Base-by-base conservation (phyloP, 768 basidiomycete genomes). In the Rhodosporidiobolus sp. region DNA sequence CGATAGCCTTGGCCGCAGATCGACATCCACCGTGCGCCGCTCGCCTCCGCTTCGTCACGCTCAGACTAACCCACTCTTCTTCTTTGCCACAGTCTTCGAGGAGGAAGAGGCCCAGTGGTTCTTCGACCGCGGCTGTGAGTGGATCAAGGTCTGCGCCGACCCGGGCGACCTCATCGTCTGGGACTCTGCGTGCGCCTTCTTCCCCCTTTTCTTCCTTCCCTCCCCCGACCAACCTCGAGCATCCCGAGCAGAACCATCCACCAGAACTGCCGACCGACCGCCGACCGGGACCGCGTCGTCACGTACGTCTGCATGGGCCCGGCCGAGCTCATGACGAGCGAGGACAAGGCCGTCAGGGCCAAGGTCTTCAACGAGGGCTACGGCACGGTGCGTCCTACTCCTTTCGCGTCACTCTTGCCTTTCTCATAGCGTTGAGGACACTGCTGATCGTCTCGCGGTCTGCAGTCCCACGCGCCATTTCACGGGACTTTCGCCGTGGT, bases 91-190 rank as follows among this genome's bases (percentile, higher is more conserved):
- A 35, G 75, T n/a, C 43, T 73, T 45, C 58, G 54, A 49, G 52
- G 70, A 73, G 34, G 67, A 73, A 28, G 74, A 81, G 46, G 58
- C 80, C 26, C 62, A 81, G 35, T 83, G 82, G 82, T 80, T 83
- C 71, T 78, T 78, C 53, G 80, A 80, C 34, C 69, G 78, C 52
- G 82, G 82, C 0, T 82, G 81, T 66, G 74, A 70, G 28, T 81
- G 80, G 80, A 66, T 78, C 55, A 81, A 82, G 72, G 77, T 52
- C 4, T 58, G 57, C 38, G 69, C 69, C 38, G 78, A 69, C n/a
- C 78, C 80, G 8, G 82, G 81, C 7, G 79, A 80, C 65, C 65
- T 80, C 32, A 80, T 82, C 55, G 68, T 82, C 19, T 82, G 81
- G 81, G 80, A 81, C 67, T 78, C 78, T 57, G 54, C 78, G 56